These are phyloP conservation scores for Tricholoma terreum DNA, from an alignment of 768 basidiomycete genomes.

Conservation along the genomic window DNA sequence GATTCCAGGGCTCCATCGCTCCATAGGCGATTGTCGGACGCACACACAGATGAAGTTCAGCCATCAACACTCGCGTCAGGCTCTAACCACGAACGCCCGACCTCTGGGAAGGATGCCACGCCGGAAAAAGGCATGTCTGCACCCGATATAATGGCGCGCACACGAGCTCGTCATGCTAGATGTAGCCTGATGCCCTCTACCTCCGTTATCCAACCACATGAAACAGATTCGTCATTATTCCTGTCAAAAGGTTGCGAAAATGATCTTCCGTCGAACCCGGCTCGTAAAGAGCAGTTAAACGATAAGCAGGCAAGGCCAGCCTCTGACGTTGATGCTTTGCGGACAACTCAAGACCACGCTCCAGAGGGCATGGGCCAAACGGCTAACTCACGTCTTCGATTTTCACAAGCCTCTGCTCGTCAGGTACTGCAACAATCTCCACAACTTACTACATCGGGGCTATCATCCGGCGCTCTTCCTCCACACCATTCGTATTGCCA, in stretches of 20 bases:
- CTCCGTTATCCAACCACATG: not conserved
- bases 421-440: not conserved
- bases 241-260: not conserved
- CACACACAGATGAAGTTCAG: not conserved
- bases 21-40: conserved; percentile 26
- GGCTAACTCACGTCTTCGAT: not conserved
- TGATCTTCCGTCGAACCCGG: not conserved
- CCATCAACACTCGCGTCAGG: not conserved
- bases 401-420: not conserved
- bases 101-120: no score
- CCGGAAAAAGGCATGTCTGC: conserved; percentile 10
- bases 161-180: conserved; percentile 22
- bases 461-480: conserved; percentile 1
- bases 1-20: conserved; percentile 14
- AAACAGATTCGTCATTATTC: not conserved
- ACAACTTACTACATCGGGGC: conserved; percentile 3
- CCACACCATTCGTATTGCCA: conserved; percentile 8
- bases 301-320: not conserved
- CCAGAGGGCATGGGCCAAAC: not conserved
- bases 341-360: not conserved
- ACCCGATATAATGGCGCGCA: conserved; percentile 27
- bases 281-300: not conserved
- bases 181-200: not conserved
- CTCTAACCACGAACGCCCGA: not conserved
- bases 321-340: not conserved